phyloP scores from a whole-genome alignment of 345 rosid species.

The Aurinia saxatilis region DNA sequence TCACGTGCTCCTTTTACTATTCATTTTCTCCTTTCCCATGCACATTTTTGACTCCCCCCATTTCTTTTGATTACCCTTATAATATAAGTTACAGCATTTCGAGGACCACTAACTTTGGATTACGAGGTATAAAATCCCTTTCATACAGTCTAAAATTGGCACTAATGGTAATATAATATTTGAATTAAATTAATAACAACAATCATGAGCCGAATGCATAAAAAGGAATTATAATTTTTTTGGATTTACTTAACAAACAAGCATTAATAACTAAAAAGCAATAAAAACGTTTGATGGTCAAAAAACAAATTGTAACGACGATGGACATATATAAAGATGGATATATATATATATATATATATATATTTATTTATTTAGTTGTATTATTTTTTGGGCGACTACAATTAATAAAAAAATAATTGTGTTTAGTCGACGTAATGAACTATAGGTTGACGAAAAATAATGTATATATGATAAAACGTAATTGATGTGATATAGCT shows the following conservation, averaged over 20 bases:
- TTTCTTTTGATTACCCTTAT: neutral
- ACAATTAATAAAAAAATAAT: too few relatives aligned
- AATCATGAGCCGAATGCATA: neutral
- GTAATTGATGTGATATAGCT: neutral
- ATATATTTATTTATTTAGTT: too few relatives aligned
- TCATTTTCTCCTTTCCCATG: constrained; percentile 14
- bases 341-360: too few relatives aligned
- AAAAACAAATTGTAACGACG: neutral
- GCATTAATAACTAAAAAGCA: neutral
- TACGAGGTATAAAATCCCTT: neutral
- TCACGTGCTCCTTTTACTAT: constrained; percentile 18
- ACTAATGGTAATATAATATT: too few relatives aligned
- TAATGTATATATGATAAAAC: neutral
- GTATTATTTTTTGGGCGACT: too few relatives aligned
- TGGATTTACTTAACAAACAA: neutral
- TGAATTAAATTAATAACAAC: too few relatives aligned
- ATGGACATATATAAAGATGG: too few relatives aligned
- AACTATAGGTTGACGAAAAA: neutral
- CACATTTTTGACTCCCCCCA: constrained; percentile 1
- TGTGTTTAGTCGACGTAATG: neutral
- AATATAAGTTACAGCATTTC: neutral
- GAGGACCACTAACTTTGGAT: neutral
- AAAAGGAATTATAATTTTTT: neutral
- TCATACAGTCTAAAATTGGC: too few relatives aligned
- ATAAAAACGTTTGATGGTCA: neutral